Percentiles rank a stretch among this genome's conserved stretches.
Evolutionary conservation across 306 rosid species (phyloP).

Genomic region (Lablab purpureus): DNA sequence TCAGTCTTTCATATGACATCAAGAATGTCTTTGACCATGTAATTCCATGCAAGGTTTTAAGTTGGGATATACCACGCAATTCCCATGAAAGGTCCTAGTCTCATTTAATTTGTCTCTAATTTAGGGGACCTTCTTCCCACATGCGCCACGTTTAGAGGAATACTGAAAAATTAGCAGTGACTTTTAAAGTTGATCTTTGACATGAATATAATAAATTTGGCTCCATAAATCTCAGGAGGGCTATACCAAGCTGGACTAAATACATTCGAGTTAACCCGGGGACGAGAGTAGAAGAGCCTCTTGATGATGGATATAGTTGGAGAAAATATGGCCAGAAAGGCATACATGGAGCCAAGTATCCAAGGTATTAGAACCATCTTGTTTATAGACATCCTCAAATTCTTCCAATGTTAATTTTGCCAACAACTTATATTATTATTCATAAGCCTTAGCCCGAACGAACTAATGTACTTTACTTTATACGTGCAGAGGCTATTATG

Average conservation of each 20-base stretch:
- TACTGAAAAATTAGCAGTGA: neutral
- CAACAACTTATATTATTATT: neutral
- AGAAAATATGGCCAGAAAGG: conserved; percentile 77
- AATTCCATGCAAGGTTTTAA: neutral
- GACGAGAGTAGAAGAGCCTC: conserved; percentile 62
- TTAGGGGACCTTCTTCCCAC: neutral
- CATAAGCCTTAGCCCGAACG: neutral
- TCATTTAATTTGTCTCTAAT: neutral
- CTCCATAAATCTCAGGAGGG: conserved; percentile 46
- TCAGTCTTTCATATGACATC: neutral
- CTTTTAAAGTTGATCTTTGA: neutral
- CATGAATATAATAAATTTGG: neutral
- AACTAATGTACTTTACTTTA: neutral
- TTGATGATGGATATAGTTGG: conserved; percentile 44
- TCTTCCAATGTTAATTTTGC: neutral
- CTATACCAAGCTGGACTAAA: conserved; percentile 56
- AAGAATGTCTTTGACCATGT: neutral
- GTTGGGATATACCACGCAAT: neutral
- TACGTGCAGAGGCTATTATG: conserved; percentile 52
- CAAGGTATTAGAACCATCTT: conserved; percentile 54
- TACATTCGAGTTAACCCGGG: conserved; percentile 56
- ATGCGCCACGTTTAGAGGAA: neutral
- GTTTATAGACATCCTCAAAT: no score
- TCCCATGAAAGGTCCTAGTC: neutral
- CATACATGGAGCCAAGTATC: conserved; percentile 68